These are phyloP conservation scores for Gastrolobium bilobum DNA, from an alignment of 306 rosid species.

Conservation along the genomic window DNA sequence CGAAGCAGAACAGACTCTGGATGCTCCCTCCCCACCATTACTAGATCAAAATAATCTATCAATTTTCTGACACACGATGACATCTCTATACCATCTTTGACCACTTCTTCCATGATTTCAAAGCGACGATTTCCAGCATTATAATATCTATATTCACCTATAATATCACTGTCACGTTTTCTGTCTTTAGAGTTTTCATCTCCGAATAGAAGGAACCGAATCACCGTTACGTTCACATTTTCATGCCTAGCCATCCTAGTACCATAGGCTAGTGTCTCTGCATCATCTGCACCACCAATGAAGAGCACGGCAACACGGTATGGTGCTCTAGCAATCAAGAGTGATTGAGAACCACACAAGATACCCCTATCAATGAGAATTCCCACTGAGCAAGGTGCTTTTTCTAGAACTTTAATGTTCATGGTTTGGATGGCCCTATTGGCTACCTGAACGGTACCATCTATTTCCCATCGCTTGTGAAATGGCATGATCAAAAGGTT, in stretches of 20 bases:
- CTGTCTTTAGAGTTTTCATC: conserved; percentile 62
- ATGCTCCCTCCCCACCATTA: conserved; percentile 70
- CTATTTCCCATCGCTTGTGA: conserved; percentile 75
- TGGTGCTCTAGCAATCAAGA: conserved; percentile 30
- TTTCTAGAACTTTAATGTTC: conserved; percentile 61
- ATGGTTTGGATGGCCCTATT: conserved; percentile 50
- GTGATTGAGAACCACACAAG: conserved; percentile 44
- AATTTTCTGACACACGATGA: conserved; percentile 48
- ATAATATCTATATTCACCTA: conserved; percentile 60
- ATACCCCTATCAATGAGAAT: conserved; percentile 70
- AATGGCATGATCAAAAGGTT: conserved; percentile 69
- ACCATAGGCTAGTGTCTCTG: conserved; percentile 72
- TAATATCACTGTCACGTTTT: conserved; percentile 63
- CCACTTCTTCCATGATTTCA: conserved; percentile 68
- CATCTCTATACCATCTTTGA: conserved; percentile 68
- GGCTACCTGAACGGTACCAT: conserved; percentile 53
- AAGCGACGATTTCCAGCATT: conserved; percentile 60
- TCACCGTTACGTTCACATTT: conserved; percentile 58
- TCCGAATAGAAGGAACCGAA: conserved; percentile 72
- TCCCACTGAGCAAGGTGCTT: conserved; percentile 76
- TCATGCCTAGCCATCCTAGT: conserved; percentile 68
- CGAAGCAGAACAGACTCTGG: conserved; percentile 49
- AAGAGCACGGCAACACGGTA: conserved; percentile 66
- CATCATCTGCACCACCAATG: conserved; percentile 80
- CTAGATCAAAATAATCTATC: conserved; percentile 74